Conservation (phyloP, 805 yeast genomes). For the Hagleromyces aurorensis region DNA sequence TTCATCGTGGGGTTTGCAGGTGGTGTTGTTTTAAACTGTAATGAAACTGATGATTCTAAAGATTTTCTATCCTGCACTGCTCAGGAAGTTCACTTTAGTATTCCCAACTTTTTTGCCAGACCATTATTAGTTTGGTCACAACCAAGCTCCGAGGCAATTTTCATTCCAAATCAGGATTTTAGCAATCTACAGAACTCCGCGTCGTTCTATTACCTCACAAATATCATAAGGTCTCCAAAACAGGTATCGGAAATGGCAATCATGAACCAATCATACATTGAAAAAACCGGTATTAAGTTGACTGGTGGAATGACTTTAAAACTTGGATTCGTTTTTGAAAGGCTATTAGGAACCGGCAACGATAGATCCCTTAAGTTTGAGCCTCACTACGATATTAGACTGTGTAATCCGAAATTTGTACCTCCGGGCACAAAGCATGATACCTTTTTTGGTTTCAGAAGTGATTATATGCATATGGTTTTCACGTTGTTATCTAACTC, state of each 20-base stretch:
- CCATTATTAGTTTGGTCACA: slow-evolving; percentile 54
- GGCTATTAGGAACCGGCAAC: slow-evolving; percentile 30
- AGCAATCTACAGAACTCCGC: slow-evolving; percentile 38
- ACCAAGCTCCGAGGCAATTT: slow-evolving; percentile 36
- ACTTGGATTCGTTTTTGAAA: slow-evolving; percentile 51
- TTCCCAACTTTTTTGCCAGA: slow-evolving; percentile 63
- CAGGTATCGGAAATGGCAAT: slow-evolving; percentile 11
- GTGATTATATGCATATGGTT: slow-evolving; percentile 73
- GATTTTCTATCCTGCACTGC: slow-evolving; percentile 60
- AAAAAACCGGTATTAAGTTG: slow-evolving; percentile 48
- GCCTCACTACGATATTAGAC: slow-evolving; percentile 54
- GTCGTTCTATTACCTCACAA: slow-evolving; percentile 42
- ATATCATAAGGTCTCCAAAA: slow-evolving; percentile 17
- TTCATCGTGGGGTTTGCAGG: slow-evolving; percentile 67
- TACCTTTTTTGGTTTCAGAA: slow-evolving; percentile 72
- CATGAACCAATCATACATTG: slow-evolving; percentile 30
- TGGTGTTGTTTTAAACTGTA: slow-evolving; percentile 50
- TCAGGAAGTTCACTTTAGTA: slow-evolving; percentile 54
- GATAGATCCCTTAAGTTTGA: slow-evolving; percentile 38
- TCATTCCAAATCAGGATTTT: slow-evolving; percentile 37
- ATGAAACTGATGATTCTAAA: slow-evolving; percentile 59
- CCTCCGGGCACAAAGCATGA: slow-evolving; percentile 52
- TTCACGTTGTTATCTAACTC: slow-evolving; percentile 42
- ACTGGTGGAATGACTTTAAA: slow-evolving; percentile 54
- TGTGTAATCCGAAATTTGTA: slow-evolving; percentile 49